A percentile compares a stretch with the other conserved stretches of the same genome.
These are phyloP conservation scores for Coemansia sp. DNA, from an alignment of 192 early-diverging fungal genomes.

Conservation along the genomic window DNA sequence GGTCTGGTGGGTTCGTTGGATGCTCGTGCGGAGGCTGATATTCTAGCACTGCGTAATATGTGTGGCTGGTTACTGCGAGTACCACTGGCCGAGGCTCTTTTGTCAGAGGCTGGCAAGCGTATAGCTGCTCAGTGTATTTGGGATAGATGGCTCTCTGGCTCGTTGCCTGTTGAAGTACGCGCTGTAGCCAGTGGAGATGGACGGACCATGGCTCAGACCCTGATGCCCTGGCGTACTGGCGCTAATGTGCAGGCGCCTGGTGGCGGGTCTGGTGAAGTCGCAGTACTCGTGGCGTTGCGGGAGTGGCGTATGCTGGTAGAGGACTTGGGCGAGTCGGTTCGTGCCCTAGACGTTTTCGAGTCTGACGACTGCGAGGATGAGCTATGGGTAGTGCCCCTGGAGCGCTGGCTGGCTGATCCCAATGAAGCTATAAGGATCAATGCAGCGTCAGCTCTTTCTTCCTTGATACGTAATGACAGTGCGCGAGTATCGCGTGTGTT, in stretches of 20 bases:
- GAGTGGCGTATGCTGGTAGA: constrained; percentile 73
- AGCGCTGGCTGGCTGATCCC: constrained; percentile 69
- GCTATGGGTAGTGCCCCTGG: constrained; percentile 61
- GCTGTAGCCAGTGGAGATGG: constrained; percentile 25
- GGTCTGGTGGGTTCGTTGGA: constrained; percentile 47
- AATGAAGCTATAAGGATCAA: constrained; percentile 73
- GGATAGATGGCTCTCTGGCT: constrained; percentile 26
- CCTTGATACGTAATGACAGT: constrained; percentile 59
- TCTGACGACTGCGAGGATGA: not conserved
- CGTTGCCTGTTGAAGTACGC: not conserved
- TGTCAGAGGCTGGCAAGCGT: constrained; percentile 15
- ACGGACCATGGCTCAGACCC: constrained; percentile 58
- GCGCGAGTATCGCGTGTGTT: constrained; percentile 62
- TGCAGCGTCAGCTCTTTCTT: constrained; percentile 70
- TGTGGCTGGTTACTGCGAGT: constrained; percentile 70
- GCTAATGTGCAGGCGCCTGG: not conserved
- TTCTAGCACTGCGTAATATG: constrained; percentile 74
- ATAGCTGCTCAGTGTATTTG: constrained; percentile 26
- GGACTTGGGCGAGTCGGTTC: constrained; percentile 66
- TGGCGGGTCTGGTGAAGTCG: constrained; percentile 55
- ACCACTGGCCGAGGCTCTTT: constrained; percentile 9
- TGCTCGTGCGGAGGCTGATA: constrained; percentile 63
- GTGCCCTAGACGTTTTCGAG: not conserved
- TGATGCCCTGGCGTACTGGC: constrained; percentile 64
- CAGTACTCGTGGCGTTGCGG: constrained; percentile 71